Evolutionary conservation across 169 alveolate species (phyloP), one percentile per base, ranked within the genome.

Genomic region (Plasmodium fragile): DNA sequence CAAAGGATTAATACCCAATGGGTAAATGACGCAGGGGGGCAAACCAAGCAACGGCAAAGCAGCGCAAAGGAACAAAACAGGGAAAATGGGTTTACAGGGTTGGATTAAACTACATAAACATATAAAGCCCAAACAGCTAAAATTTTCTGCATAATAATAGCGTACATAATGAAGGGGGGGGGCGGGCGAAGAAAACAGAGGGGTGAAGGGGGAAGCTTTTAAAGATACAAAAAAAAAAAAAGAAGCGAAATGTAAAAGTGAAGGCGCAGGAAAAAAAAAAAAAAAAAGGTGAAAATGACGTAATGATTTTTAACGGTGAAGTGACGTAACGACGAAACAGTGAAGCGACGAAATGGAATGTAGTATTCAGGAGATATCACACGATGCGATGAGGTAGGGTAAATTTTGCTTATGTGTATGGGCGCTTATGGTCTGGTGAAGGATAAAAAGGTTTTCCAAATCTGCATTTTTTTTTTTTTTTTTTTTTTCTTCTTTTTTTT

Each of bases 81-180:
- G 36, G 11, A 3, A 65, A 25, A n/a, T 18, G n/a, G 4, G 1
- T 65, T 65, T 65, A 65, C 75, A 16, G 75, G 34, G n/a, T n/a
- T 65, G 18, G 30, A 83, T 10, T 70, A 28, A 83, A 83, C 93
- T 85, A 85, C 73, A 73, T 73, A 75, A 34, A 72, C 59, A 82
- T 65, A 82, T 85, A 85, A 85, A 65, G 70, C 93, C 93, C 85
- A 85, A 85, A 73, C 77, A 39, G 93, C 65, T 52, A 34, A 85
- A 52, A 52, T 77, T 85, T 28, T 30, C 34, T 53, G 43, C 25
- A 30, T 83, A 73, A 85, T 69, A 73, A 77, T 39, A 75, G 75
- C 45, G 36, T 72, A 77, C 45, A 36, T 65, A 25, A 65, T 65
- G 75, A 25, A 18, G 6, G 4, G 4, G 34, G 16, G 10, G 34